A percentile compares a stretch with the other conserved stretches of the same genome.
These are phyloP conservation scores for Termitomyces sp. DNA, from an alignment of 768 basidiomycete genomes.

Conservation along the genomic window DNA sequence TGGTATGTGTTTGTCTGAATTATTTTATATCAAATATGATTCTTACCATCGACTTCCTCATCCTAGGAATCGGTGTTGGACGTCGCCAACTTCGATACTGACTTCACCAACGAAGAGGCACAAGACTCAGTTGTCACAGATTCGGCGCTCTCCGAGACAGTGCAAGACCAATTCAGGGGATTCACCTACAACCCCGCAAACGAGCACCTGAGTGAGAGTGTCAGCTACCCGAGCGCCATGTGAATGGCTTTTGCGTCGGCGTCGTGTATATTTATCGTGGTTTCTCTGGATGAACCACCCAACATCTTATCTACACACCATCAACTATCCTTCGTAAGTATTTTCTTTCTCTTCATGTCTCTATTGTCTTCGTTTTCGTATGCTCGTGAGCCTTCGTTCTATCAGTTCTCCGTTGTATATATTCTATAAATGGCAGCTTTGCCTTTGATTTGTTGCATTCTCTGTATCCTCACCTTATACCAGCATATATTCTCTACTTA, in stretches of 20 bases:
- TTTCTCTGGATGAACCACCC: neutral
- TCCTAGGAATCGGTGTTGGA: conserved; percentile 84
- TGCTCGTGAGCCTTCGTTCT: neutral
- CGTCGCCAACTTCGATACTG: conserved; percentile 95
- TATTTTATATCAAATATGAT: neutral
- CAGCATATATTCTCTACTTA: neutral
- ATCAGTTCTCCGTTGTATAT: neutral
- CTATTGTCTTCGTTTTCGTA: neutral
- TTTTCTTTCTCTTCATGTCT: neutral
- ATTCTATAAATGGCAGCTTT: conserved; percentile 1
- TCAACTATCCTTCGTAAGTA: neutral
- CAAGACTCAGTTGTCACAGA: conserved; percentile 96
- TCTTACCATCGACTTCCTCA: neutral
- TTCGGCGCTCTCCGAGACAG: conserved; percentile 88
- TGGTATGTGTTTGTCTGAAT: conserved; percentile 47
- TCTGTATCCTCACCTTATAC: conserved; percentile 5
- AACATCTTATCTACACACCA: neutral
- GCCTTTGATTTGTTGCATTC: neutral
- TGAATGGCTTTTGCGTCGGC: neutral
- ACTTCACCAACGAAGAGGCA: conserved; percentile 94
- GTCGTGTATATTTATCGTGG: conserved; percentile 1
- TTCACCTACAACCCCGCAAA: conserved; percentile 87
- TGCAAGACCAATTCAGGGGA: conserved; percentile 92
- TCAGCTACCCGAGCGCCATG: conserved; percentile 53
- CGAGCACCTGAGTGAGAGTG: conserved; percentile 82